A percentile compares a stretch with the other conserved stretches of the same genome.
These are phyloP conservation scores for Colletotrichum tropicicola DNA, from an alignment of 2,329 filamentous ascomycete genomes.

Conservation along the genomic window DNA sequence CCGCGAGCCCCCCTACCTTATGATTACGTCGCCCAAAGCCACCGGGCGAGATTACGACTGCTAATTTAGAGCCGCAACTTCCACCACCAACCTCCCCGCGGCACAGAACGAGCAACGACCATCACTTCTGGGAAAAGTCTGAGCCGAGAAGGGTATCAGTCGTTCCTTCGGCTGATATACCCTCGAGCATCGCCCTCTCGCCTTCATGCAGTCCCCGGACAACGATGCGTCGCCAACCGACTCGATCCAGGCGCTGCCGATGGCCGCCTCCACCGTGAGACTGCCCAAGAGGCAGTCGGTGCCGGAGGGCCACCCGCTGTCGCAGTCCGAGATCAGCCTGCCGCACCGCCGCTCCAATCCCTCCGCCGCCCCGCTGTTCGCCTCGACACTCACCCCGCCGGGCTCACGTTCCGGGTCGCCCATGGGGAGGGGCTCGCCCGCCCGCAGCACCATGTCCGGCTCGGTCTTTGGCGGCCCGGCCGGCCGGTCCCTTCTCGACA, in stretches of 20 bases:
- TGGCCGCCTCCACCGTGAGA: constrained; percentile 67
- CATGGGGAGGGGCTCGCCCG: constrained; percentile 65
- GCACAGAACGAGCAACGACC: not conserved
- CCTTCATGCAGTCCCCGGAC: constrained; percentile 75
- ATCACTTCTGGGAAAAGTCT: constrained; percentile 6
- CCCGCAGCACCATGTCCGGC: constrained; percentile 60
- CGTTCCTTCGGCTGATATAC: constrained; percentile 19
- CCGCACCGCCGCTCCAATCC: constrained; percentile 64
- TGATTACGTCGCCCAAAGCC: constrained; percentile 24
- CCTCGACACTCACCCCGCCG: constrained; percentile 73
- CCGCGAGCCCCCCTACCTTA: constrained; percentile 12
- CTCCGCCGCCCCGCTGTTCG: constrained; percentile 69
- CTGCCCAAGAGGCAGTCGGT: constrained; percentile 70
- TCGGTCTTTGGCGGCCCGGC: constrained; percentile 64
- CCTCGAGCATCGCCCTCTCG: constrained; percentile 38
- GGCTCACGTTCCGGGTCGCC: constrained; percentile 76
- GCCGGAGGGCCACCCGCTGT: constrained; percentile 54
- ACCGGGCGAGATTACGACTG: constrained; percentile 5
- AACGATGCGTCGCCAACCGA: constrained; percentile 71
- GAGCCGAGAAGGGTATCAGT: constrained; percentile 25
- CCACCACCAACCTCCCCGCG: not conserved
- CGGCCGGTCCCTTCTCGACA: constrained; percentile 54
- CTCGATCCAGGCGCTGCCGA: constrained; percentile 75
- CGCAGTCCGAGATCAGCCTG: constrained; percentile 62
- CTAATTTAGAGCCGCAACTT: constrained; percentile 2